Base-by-base conservation (phyloP, 129 eudicot genomes). In the Gnaphalium uliginosum region DNA sequence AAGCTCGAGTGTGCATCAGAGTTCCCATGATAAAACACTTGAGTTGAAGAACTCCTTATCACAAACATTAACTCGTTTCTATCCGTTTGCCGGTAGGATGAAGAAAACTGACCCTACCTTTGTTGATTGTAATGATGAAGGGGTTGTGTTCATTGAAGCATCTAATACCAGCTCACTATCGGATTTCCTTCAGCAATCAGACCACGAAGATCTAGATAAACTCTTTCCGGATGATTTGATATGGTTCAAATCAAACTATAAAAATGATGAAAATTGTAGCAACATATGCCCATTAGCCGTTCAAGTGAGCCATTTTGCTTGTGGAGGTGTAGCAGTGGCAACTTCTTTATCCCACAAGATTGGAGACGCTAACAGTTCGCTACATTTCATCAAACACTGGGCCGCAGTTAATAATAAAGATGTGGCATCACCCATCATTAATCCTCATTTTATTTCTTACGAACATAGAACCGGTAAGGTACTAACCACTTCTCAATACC, bases 51-150 rank as follows among this genome's bases (percentile, higher is more conserved):
- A 37, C 25, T 75, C 81, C n/a, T 69, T 81, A 71, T 63, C 84
- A 0, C 30, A 75, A 48, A 75, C 80, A 2, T n/a, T 80, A 24
- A 18, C 77, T 0, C 30, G 37, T 4, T 75, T 41, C 62, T 81
- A 75, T 56, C 84, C 77, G 19, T 75, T 69, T 26, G 76, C 84
- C 1, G 84, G 81, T 14, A 60, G 61, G 71, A 17, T 59, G 3
- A 32, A 2, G 29, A 14, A 61, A 21, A 62, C 43, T 5, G 27
- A 2, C 57, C 25, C 33, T 33, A 3, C 69, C 24, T 10, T 18
- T 2, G 25, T 81, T 18, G 43, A 50, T 60, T 81, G 81, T 32
- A 81, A 69, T n/a, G 81, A 81, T 8, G 57, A 58, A 37, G 84
- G 84, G 5, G 73, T 33, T 13, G 73, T 75, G 11, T 75, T 74